Evolutionary conservation across 2,329 filamentous ascomycete genomes (phyloP).

Genomic region (Nectriaceae sp.): DNA sequence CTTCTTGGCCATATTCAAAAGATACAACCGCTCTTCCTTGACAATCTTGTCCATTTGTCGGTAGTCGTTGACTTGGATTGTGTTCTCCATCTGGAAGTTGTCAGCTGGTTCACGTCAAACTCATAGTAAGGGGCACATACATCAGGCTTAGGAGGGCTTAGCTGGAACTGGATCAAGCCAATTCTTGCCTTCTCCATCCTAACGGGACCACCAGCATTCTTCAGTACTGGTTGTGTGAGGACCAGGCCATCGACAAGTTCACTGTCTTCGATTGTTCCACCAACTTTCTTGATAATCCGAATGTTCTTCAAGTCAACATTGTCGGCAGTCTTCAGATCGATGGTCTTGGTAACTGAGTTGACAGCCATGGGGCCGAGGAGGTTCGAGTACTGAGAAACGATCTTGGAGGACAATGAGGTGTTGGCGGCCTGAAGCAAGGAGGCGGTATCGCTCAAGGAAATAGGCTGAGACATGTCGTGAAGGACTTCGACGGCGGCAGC

Average conservation of each 20-base stretch:
- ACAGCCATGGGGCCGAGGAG: conserved; percentile 97
- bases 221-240: conserved; percentile 88
- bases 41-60: conserved; percentile 99
- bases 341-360: conserved; percentile 92
- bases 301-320: conserved; percentile 98
- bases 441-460: conserved; percentile 82
- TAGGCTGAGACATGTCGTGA: conserved; percentile 93
- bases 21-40: conserved; percentile 97
- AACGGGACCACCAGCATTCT: conserved; percentile 86
- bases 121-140: conserved; percentile 50
- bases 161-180: conserved; percentile 96
- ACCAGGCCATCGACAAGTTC: conserved; percentile 96
- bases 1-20: conserved; percentile 99
- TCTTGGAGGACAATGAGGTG: conserved; percentile 96
- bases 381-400: conserved; percentile 96
- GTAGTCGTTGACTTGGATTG: conserved; percentile 99
- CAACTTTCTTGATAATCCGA: conserved; percentile 94
- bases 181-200: conserved; percentile 98
- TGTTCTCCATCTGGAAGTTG: conserved; percentile 85
- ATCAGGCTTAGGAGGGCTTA: conserved; percentile 96
- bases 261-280: conserved; percentile 97
- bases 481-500: conserved; percentile 86
- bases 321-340: conserved; percentile 92
- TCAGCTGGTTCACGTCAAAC: conserved; percentile 16
- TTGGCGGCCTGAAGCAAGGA: conserved; percentile 95